Base-by-base conservation (phyloP, 2,329 filamentous ascomycete genomes). In the Fusarium equiseti region DNA sequence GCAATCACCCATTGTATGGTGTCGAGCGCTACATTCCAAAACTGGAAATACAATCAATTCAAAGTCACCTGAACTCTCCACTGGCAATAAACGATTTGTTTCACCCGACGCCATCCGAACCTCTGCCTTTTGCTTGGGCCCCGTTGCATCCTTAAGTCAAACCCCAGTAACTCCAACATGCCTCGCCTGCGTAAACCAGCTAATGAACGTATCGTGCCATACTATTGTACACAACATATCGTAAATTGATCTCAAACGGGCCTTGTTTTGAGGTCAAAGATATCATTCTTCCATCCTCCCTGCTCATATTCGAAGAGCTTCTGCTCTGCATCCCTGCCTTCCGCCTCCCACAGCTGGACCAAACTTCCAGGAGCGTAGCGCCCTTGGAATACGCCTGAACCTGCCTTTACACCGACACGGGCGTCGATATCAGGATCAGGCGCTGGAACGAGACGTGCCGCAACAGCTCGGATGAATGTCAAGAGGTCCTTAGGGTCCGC, bases 351-450 rank as follows among this genome's bases (percentile, higher is more conserved):
- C n/a, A 97, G 80, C 81, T 92, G 94, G 54, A 96, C 92, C 27
- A 98, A 83, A 79, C 94, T 97, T 1, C 94, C 95, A 0, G 95
- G 95, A 1, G 95, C 91, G 81, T 97, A 98, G 3, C 94, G 88
- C 6, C 92, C 93, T 73, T 90, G 89, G 83, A 98, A 98, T 0
- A 95, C 83, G 13, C 87, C 87, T 6, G 73, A 60, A 5, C 85
- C 84, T 9, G 84, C 84, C 26, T 87, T 86, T 12, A 97, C 82
- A 2, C 94, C 94, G 18, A 97, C 83, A 4, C 92, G 84, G 2
- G 90, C 85, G 70, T 96, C 91, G 2, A 97, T 73, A 78, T 97
- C 92, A 3, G 93, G 91, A 77, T 96, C 91, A 2, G 92, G 87
- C 15, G 86, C 88, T 0, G 92, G 92, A 45, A 88, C 87, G 63